phyloP scores from a whole-genome alignment of 768 basidiomycete species.

The Phlebiopsis gigantea region DNA sequence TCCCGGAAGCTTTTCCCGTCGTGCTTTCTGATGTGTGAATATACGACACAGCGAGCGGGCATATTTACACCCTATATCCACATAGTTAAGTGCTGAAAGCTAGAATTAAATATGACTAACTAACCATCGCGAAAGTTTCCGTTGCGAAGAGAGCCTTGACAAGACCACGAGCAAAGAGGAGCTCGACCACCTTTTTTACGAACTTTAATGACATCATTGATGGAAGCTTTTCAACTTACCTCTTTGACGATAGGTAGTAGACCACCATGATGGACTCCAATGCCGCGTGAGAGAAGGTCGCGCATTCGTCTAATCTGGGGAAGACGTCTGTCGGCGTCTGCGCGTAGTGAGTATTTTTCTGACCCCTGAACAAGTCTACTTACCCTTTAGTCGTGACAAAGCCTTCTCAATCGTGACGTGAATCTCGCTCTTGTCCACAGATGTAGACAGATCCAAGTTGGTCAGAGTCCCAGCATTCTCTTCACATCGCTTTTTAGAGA shows the following conservation, averaged over 20 bases:
- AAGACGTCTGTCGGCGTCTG: constrained; percentile 86
- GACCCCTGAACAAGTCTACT: constrained; percentile 4
- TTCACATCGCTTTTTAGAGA: constrained; percentile 96
- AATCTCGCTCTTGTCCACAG: constrained; percentile 94
- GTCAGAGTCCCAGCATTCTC: constrained; percentile 90
- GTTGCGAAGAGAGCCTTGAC: constrained; percentile 98
- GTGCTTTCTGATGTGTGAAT: constrained; percentile 91
- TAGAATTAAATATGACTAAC: constrained; percentile 11
- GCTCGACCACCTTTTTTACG: constrained; percentile 75
- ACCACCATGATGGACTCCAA: constrained; percentile 97
- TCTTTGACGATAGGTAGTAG: constrained; percentile 96
- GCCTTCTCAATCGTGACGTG: constrained; percentile 94
- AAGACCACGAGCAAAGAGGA: constrained; percentile 90
- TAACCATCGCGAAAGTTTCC: constrained; percentile 98
- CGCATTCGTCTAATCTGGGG: constrained; percentile 92
- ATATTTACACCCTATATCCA: constrained; percentile 88
- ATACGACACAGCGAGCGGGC: constrained; percentile 97
- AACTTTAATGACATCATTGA: neutral
- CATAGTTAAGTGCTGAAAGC: neutral
- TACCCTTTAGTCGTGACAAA: constrained; percentile 85
- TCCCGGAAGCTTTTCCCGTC: constrained; percentile 92
- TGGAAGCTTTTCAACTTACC: constrained; percentile 35
- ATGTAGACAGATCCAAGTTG: constrained; percentile 81
- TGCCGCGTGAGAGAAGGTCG: constrained; percentile 84
- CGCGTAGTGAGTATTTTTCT: neutral